A percentile compares a stretch with the other conserved stretches of the same genome.
Evolutionary conservation across 1,284 basidiomycete species (phyloP).

Genomic region (Tetrapyrgos nigripes): DNA sequence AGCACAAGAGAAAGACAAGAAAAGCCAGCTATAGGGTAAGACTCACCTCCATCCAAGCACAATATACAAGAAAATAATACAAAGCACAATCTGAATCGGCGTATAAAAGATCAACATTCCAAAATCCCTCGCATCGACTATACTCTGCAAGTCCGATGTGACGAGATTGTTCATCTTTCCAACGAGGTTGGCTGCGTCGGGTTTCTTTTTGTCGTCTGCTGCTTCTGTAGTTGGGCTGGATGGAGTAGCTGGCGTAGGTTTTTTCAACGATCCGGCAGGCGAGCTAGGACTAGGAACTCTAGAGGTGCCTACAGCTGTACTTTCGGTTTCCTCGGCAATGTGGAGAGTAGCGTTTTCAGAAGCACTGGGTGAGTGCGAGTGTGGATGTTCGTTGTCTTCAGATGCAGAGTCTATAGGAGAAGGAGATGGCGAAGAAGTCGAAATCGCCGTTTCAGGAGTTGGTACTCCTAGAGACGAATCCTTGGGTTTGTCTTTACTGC

Average conservation of each 20-base stretch:
- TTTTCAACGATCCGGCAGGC: no score
- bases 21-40: neutral
- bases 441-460: neutral
- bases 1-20: neutral
- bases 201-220: neutral
- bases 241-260: no score
- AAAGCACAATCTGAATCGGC: slow-evolving; percentile 5
- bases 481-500: neutral
- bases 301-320: no score
- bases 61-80: slow-evolving; percentile 8
- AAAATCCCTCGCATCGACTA: neutral
- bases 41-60: slow-evolving; percentile 14
- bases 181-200: neutral
- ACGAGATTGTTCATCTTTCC: slow-evolving; percentile 14
- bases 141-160: slow-evolving; percentile 1
- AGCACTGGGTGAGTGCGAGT: no score
- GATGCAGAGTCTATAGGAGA: slow-evolving; percentile 51
- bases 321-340: no score
- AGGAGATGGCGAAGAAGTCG: slow-evolving; percentile 26
- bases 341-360: no score
- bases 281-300: no score
- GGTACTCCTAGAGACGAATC: neutral
- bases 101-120: slow-evolving; percentile 1
- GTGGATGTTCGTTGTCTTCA: neutral
- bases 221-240: no score